Evolutionary conservation across 768 basidiomycete genomes (phyloP).

Genomic region (Serendipita sp.): DNA sequence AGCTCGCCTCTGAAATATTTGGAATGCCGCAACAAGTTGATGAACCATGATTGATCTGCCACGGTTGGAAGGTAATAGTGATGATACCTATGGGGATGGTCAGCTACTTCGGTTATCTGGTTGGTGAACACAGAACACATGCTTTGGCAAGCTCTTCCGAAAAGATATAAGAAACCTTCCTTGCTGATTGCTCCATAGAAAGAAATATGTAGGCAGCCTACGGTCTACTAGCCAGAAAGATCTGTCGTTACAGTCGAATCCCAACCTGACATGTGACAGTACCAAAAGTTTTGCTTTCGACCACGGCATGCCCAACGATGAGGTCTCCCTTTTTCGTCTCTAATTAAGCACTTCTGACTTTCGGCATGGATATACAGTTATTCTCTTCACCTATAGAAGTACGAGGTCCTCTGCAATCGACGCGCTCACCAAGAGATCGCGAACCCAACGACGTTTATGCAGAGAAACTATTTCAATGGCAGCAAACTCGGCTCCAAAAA

Average conservation of each 20-base stretch:
- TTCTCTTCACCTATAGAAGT: not conserved
- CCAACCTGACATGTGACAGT: not conserved
- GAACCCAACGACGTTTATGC: constrained; percentile 23
- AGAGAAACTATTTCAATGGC: constrained; percentile 49
- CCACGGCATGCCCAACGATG: not conserved
- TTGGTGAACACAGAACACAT: not conserved
- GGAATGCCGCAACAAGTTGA: constrained; percentile 38
- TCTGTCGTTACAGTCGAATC: not conserved
- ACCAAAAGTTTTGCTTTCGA: not conserved
- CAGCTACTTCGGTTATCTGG: not conserved
- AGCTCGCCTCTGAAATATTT: constrained; percentile 11
- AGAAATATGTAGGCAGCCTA: too few relatives aligned
- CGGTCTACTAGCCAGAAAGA: too few relatives aligned
- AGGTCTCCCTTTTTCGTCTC: not conserved
- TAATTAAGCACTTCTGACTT: not conserved
- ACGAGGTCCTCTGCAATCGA: constrained; percentile 6
- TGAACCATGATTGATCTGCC: constrained; percentile 53
- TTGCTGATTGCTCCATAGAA: not conserved
- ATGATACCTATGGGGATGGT: constrained; percentile 24
- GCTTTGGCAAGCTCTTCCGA: not conserved
- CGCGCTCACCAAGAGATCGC: not conserved
- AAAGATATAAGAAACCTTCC: constrained; percentile 1
- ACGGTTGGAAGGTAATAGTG: constrained; percentile 51
- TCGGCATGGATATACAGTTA: not conserved
- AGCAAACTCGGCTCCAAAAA: constrained; percentile 53